Evolutionary conservation across 495 filamentous ascomycete species (phyloP), one percentile per base, ranked within the genome.

Genomic region (Daldinia bambusicola): DNA sequence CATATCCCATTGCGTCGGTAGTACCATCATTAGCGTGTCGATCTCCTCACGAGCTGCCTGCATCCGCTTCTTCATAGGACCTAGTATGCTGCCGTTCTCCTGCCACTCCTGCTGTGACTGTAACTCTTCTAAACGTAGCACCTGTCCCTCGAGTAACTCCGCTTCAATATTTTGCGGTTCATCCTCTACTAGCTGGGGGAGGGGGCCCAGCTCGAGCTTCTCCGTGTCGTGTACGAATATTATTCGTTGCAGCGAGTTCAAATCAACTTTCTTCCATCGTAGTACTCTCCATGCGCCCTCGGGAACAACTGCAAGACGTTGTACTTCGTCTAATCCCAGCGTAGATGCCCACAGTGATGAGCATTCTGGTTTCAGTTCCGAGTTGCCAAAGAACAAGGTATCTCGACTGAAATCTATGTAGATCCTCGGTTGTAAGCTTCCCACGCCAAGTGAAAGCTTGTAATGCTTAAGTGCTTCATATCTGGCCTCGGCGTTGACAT

Each of bases 321-420:
- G 62, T 22, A 74, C 64, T 32, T 63, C 67, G 40, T 70, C 45
- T 14, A 77, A 38, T 32, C 68, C 75, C 36, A 40, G 41, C 2
- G 73, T 76, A 9, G 62, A 63, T 13, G 59, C 55, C 75, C 75
- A 77, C 30, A 77, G 55, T 8, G 60, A 30, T 50, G 66, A 68
- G 60, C 69, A 74, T n/a, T 67, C 66, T 34, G 74, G 65, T 36
- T 67, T 64, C 6, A 77, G 65, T 53, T 72, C 71, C 31, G 64
- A 63, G 52, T 69, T 61, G 20, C 73, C 73, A 43, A 77, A 77
- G 45, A 74, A 76, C 13, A 82, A 31, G 0, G 77, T 74, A 65
- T 80, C 80, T 12, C 74, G 74, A 22, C 45, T 55, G 38, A 77
- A 75, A 61, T 79, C 71, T 55, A 80, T 60, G 55, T 82, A 80